Percentiles rank a stretch among this genome's conserved stretches.
phyloP scores from a whole-genome alignment of 805 yeast species.

The Ogataea angusta region DNA sequence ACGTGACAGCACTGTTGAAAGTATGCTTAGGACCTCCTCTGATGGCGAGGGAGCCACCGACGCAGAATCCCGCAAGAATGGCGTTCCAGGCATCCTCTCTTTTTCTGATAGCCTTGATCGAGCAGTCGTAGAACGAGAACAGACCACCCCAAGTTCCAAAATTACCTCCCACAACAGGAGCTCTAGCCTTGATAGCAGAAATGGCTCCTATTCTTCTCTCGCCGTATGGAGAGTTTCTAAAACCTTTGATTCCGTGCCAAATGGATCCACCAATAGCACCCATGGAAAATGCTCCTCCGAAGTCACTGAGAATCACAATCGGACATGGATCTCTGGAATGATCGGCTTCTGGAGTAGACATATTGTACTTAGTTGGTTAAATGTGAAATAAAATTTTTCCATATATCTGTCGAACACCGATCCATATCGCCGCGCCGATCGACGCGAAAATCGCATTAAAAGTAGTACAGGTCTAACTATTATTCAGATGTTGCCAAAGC shows the following conservation, averaged over 20 bases:
- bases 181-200: conserved; percentile 89
- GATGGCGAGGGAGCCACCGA: conserved; percentile 96
- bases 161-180: conserved; percentile 98
- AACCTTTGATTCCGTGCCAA: conserved; percentile 99
- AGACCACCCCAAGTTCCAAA: conserved; percentile 99
- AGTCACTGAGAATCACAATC: conserved; percentile 89
- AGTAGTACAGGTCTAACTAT: background rate
- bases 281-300: conserved; percentile 99
- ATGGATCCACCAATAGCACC: conserved; percentile 98
- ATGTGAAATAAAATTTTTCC: conserved; percentile 9
- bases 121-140: conserved; percentile 92
- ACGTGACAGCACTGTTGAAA: conserved; percentile 92
- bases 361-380: conserved; percentile 24
- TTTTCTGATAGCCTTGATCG: conserved; percentile 90
- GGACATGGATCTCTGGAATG: conserved; percentile 99
- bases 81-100: conserved; percentile 99
- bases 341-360: conserved; percentile 74
- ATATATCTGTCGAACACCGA: conserved; percentile 3
- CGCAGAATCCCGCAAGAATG: conserved; percentile 94
- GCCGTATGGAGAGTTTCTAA: conserved; percentile 96
- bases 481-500: conserved; percentile 15
- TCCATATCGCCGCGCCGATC: conserved; percentile 9
- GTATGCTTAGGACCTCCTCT: conserved; percentile 99
- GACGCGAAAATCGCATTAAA: conserved; percentile 1
- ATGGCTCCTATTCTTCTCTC: conserved; percentile 90